These are phyloP conservation scores for Lactarius indigo DNA, from an alignment of 768 basidiomycete genomes.

Conservation along the genomic window DNA sequence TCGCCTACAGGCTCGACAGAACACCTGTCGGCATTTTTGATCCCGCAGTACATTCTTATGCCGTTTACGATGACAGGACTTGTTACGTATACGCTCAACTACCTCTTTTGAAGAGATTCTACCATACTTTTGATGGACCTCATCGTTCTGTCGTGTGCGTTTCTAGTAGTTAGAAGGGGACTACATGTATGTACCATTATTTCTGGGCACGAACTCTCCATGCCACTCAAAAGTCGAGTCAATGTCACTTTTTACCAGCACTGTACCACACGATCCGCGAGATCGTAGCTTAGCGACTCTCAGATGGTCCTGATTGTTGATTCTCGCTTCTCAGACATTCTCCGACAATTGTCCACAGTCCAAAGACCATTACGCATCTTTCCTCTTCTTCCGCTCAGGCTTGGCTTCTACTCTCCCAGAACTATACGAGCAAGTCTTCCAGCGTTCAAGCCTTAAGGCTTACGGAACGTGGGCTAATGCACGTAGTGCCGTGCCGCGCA, in stretches of 20 bases:
- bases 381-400: not conserved
- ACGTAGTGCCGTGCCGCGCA: not conserved
- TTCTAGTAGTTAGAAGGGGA: not conserved
- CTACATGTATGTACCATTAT: not conserved
- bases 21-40: constrained; percentile 57
- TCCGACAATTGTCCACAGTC: not conserved
- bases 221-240: not conserved
- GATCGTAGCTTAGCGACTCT: not conserved
- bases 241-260: not conserved
- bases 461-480: no score
- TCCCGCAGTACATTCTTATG: constrained; percentile 41
- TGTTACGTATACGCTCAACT: constrained; percentile 21
- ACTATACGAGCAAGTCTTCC: not conserved
- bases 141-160: not conserved
- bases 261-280: not conserved
- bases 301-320: not conserved
- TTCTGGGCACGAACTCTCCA: not conserved
- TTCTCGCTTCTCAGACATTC: no score
- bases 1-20: constrained; percentile 63
- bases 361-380: not conserved
- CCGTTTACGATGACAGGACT: constrained; percentile 25
- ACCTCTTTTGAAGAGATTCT: constrained; percentile 16
- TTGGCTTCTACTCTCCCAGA: not conserved
- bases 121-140: not conserved
- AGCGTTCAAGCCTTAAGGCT: no score